These are phyloP conservation scores for Aurifilum marmelostoma DNA, from an alignment of 2,329 filamentous ascomycete genomes.

Conservation along the genomic window DNA sequence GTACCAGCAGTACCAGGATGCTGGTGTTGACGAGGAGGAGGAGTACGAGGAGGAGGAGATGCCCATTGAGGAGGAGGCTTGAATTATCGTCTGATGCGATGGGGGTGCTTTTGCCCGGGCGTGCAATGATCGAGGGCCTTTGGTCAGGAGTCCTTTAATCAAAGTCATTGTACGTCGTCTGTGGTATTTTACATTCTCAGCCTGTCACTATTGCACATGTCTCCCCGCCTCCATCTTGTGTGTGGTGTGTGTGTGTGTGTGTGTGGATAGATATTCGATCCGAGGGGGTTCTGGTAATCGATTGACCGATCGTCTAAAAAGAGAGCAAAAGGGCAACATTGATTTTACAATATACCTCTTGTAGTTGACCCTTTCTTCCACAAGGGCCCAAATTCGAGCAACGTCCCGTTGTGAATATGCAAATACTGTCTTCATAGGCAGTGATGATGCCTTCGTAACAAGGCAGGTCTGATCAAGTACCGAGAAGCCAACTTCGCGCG, in stretches of 20 bases:
- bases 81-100: neutral
- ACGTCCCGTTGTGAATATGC: slow-evolving; percentile 7
- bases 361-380: slow-evolving; percentile 23
- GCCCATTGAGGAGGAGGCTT: slow-evolving; percentile 70
- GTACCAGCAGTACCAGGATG: slow-evolving; percentile 99
- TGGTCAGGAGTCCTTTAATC: slow-evolving; percentile 18
- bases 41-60: slow-evolving; percentile 95
- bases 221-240: no score
- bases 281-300: slow-evolving; percentile 25
- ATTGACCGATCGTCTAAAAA: slow-evolving; percentile 17
- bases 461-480: slow-evolving; percentile 4
- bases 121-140: slow-evolving; percentile 23
- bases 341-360: slow-evolving; percentile 30
- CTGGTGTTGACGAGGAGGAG: slow-evolving; percentile 92
- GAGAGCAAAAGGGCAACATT: slow-evolving; percentile 25
- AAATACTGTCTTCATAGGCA: neutral
- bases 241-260: slow-evolving; percentile 15
- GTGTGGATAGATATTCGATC: slow-evolving; percentile 25
- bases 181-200: slow-evolving; percentile 15
- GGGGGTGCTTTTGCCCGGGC: slow-evolving; percentile 14
- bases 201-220: slow-evolving; percentile 23
- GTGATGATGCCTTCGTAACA: neutral
- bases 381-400: neutral
- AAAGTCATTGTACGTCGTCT: slow-evolving; percentile 24
- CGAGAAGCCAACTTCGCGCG: slow-evolving; percentile 38